Evolutionary conservation across 257 asterid genomes (phyloP), one percentile per base, ranked within the genome.

Genomic region (Mitragyna speciosa): DNA sequence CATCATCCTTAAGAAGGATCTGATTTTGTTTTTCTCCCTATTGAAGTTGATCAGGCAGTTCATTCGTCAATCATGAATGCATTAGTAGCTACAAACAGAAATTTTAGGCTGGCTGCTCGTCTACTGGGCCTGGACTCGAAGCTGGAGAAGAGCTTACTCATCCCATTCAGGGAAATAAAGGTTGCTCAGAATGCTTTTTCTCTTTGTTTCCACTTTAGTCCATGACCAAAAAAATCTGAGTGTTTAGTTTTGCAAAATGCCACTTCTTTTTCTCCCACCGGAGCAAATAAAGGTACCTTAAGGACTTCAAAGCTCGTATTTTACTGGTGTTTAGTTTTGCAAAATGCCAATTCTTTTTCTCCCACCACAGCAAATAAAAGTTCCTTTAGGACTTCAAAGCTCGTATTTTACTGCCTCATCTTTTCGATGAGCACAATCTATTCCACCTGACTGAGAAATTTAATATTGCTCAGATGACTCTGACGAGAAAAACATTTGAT

Each of bases 121-220:
- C 91, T 95, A 22, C 82, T 95, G 2, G 98, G 99, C 63, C 76
- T 95, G 80, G 99, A 95, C 81, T 91, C 98, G 0, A 95, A 93
- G 90, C 91, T 95, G 28, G 91, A 95, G 87, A 84, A 80, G 90
- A 93, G 99, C 78, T 72, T 95, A 58, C 96, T 95, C 69, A 93
- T 95, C 63, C 99, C 99, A 0, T 95, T 93, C 66, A 85, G 99
- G 85, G 99, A 95, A 87, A 93, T 95, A 78, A 95, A 95, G 99
- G 99, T 92, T 77, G 0, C 28, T 72, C 70, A 45, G 22, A 11
- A n/a, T 39, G 17, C 52, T n/a, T 33, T 68, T 75, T 30, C 58
- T 30, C 51, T 2, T 24, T 19, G 16, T 54, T 5, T n/a, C 67
- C 67, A n/a, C 2, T 61, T 17, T 15, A 63, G 19, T 28, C 39